Conservation (phyloP, 2,329 filamentous ascomycete genomes). For the Rasamsonia emersonii region DNA sequence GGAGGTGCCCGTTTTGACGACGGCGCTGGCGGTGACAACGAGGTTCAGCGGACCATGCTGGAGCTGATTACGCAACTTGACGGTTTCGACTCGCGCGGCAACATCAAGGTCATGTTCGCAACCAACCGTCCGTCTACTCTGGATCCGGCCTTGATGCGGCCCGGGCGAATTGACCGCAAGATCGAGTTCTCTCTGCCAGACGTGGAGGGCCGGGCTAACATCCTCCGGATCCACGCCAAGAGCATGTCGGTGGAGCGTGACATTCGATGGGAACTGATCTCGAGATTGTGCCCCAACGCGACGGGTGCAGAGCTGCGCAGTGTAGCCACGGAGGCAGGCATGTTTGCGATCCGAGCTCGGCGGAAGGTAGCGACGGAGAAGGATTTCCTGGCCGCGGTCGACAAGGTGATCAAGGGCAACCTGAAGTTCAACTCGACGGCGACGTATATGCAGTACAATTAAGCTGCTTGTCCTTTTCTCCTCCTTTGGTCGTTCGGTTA, state of each 20-base stretch:
- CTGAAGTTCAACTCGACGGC: constrained; percentile 99
- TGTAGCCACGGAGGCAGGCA: constrained; percentile 95
- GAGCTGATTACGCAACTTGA: constrained; percentile 95
- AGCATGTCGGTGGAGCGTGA: constrained; percentile 99
- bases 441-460: constrained; percentile 99
- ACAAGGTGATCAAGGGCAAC: constrained; percentile 99
- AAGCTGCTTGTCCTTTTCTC: constrained; percentile 31
- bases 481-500: constrained; percentile 15
- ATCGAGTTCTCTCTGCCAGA: constrained; percentile 98
- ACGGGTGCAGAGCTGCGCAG: constrained; percentile 93
- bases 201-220: constrained; percentile 94
- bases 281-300: constrained; percentile 89
- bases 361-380: constrained; percentile 98
- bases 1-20: constrained; percentile 95
- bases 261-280: constrained; percentile 98
- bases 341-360: constrained; percentile 92
- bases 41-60: constrained; percentile 96
- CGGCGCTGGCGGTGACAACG: constrained; percentile 91
- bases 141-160: constrained; percentile 94
- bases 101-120: constrained; percentile 99
- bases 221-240: constrained; percentile 97
- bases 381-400: constrained; percentile 93
- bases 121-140: constrained; percentile 94
- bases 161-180: constrained; percentile 95
- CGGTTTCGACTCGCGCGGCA: constrained; percentile 90